These are phyloP conservation scores for Venturia pyrina DNA, from an alignment of 2,329 filamentous ascomycete genomes.

Conservation along the genomic window DNA sequence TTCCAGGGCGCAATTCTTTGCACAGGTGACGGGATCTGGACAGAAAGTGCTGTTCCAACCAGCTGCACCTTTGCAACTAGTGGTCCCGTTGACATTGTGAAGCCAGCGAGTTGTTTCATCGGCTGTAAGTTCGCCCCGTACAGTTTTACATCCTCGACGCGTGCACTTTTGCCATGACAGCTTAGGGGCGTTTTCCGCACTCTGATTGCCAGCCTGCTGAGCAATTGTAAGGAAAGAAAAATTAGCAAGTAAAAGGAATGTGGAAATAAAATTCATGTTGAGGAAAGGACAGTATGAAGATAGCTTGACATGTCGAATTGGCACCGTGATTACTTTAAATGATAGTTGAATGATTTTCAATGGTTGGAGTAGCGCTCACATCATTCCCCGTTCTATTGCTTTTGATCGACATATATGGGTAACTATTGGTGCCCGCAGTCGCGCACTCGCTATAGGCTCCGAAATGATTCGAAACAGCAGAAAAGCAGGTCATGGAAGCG, in stretches of 20 bases:
- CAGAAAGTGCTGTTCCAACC: slow-evolving; percentile 33
- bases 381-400: not conserved
- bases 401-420: not conserved
- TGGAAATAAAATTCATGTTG: not conserved
- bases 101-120: slow-evolving; percentile 43
- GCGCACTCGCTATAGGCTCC: not conserved
- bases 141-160: slow-evolving; percentile 28
- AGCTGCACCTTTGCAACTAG: slow-evolving; percentile 36
- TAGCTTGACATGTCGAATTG: not conserved
- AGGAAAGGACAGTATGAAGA: not conserved
- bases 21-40: slow-evolving; percentile 27
- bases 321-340: not conserved
- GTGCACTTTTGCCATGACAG: slow-evolving; percentile 31
- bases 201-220: slow-evolving; percentile 32
- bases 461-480: not conserved
- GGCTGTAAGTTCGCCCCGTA: slow-evolving; percentile 28
- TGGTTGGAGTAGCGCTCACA: not conserved
- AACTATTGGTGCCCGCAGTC: not conserved
- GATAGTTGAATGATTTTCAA: not conserved
- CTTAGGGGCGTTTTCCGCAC: slow-evolving; percentile 32
- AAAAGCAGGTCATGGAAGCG: not conserved
- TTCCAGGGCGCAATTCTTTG: slow-evolving; percentile 32
- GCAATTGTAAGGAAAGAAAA: slow-evolving; percentile 30
- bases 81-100: slow-evolving; percentile 32
- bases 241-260: not conserved